Base-by-base conservation (phyloP, 345 rosid genomes). In the Moricandia moricandioides region DNA sequence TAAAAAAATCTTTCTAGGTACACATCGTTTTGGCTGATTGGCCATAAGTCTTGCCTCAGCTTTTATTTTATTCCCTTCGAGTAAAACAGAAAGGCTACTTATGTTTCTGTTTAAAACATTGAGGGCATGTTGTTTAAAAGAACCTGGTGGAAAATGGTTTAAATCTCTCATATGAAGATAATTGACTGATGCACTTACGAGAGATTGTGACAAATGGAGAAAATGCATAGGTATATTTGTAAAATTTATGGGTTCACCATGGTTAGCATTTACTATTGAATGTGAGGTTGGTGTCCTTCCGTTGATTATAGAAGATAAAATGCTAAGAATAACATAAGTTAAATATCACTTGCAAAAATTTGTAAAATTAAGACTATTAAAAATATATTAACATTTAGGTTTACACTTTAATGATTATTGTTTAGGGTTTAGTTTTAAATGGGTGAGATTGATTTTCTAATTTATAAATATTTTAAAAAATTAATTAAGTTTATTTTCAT, bases 1-100 rank as follows among this genome's bases (percentile, higher is more conserved):
- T 58, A 8, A 67, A 67, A 67, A 45, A 4, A 43, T 4, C 11
- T 29, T 43, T 70, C 11, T 34, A 71, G 76, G 80, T 77, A 58
- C 17, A 45, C 43, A 64, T 45, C 10, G 10, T 31, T 69, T 40
- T 31, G 39, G 65, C 47, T 17, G 18, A 17, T 29, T 6, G 51
- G 34, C 34, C 8, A 12, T 35, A 8, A 11, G 5, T 29, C 21
- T 52, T 54, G 14, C 30, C 54, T 59, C 30, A 7, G 18, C 29
- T 56, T 56, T 14, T 37, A 24, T 16, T 14, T 31, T 40, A 2
- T 4, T 0, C 2, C 0, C 12, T 40, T 16, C n/a, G 18, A 11
- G 70, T 39, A 47, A 16, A 30, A 55, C 39, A 45, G 14, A 27
- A 61, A 59, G 21, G 14, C 4, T 18, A 2, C 5, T 17, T 60